Evolutionary conservation across 1,284 basidiomycete species (phyloP), one percentile per base, ranked within the genome.

Genomic region (Trichosporon sp.): DNA sequence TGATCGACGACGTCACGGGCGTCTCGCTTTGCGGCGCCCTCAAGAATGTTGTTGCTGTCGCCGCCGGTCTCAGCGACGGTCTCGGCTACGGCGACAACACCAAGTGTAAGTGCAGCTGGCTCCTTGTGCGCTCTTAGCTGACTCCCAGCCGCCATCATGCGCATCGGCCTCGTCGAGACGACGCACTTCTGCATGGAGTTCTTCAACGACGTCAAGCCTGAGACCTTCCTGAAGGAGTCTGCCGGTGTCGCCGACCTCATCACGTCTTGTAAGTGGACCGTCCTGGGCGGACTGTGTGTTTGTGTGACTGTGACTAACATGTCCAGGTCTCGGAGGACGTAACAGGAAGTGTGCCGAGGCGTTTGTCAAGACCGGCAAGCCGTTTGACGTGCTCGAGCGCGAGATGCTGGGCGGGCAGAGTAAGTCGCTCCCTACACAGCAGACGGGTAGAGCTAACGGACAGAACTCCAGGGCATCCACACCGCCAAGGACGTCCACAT

Each of bases 231-330:
- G 73, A 81, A 82, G 75, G 86, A 86, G 81, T 85, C 76, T 61
- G 86, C 87, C 0, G 88, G 88, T 63, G 84, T 89, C 31, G 88
- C 87, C 7, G 88, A 89, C 80, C 80, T 89, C 35, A 88, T 89
- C 78, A 88, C 88, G 4, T 87, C 87, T 7, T 88, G 87, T 84
- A 59, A 75, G 83, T 64, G 37, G 56, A 26, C 26, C 26, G 26
- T 26, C 26, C 26, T 26, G 26, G 26, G 26, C 26, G 26, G 26
- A 26, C 26, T 26, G 26, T 26, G 26, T 26, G 26, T 26, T 26
- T 26, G 26, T 26, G 26, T 26, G 26, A 26, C 26, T 26, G 26
- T 26, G 26, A 26, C 38, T 66, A 21, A 5, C 59, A 64, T 54
- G 11, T 26, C 26, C 69, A 83, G 83, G 83, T 74, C 82, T 88